Percentiles rank a stretch among this genome's conserved stretches.
Evolutionary conservation across 306 rosid species (phyloP).

Genomic region (Argentina anserina): DNA sequence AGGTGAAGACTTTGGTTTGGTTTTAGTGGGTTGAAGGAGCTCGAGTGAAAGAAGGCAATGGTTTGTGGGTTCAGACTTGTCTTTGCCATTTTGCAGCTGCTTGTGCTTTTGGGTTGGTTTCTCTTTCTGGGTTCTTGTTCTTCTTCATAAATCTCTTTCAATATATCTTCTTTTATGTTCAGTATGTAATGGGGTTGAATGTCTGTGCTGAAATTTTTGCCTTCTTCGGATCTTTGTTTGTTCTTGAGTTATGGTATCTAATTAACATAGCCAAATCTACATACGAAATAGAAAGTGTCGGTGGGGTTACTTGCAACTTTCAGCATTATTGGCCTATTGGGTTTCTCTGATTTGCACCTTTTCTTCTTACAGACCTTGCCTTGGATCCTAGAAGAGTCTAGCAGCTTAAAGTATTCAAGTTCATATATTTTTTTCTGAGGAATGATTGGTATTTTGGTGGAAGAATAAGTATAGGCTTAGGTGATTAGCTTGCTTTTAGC

Average conservation of each 20-base stretch:
- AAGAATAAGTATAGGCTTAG: background rate
- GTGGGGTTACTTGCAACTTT: constrained; percentile 18
- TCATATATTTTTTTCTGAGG: background rate
- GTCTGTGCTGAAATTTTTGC: constrained; percentile 4
- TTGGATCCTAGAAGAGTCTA: background rate
- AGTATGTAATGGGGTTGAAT: background rate
- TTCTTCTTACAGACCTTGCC: background rate
- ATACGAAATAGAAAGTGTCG: constrained; percentile 30
- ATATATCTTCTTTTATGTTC: background rate
- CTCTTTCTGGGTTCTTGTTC: constrained; percentile 19
- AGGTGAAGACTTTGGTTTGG: constrained; percentile 3
- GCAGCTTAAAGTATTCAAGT: background rate
- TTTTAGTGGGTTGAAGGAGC: constrained; percentile 8
- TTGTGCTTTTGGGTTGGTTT: constrained; percentile 67
- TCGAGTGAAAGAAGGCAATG: constrained; percentile 36
- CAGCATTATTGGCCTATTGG: background rate
- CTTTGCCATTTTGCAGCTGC: constrained; percentile 42
- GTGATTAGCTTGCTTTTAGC: background rate
- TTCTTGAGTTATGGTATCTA: background rate
- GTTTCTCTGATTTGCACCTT: background rate
- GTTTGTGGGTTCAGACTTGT: constrained; percentile 38
- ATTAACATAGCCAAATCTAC: background rate
- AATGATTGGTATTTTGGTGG: background rate
- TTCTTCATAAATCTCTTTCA: background rate
- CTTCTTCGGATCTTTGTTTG: constrained; percentile 20